Base-by-base conservation (phyloP, 73 alveolate species). In the Breviolum minutum region DNA sequence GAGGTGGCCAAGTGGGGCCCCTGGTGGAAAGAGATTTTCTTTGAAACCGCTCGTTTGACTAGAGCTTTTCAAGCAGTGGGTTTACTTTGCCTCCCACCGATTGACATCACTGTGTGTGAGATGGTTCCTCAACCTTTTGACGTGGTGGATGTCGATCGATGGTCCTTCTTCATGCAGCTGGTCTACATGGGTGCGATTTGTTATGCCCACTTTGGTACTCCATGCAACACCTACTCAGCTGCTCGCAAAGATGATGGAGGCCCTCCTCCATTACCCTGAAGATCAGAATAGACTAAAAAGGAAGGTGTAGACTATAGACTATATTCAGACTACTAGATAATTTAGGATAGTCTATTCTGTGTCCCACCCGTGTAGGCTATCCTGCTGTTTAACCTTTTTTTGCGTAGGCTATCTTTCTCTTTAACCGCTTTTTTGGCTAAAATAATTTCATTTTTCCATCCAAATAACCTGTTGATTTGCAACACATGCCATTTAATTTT, bases 171-270 rank as follows among this genome's bases (percentile, higher is more conserved):
- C 81, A 86, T 86, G 71, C 22, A 9, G 14, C 63, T 7, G 79
- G 63, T 62, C 61, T 62, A 12, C n/a, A 54, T 82, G 70, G 91
- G 91, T 19, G 71, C 91, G 2, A 7, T 77, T 27, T 2, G 5
- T 54, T 82, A 24, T 16, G 73, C 20, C 2, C 91, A 82, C 20
- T 86, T 13, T 62, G 95, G 95, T 16, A 86, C 95, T 9, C 95
- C 95, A 6, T 86, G 95, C 63, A 61, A 62, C n/a, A 61, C 95
- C 2, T 86, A 26, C 64, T 54, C 79, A 14, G 27, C 63, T 1
- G 95, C 95, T 82, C 68, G 91, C 40, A 40, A 60, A 13, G 68
- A 48, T 40, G 91, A 82, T 82, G 91, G 91, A 7, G 95, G 95
- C 16, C 95, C 95, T 5, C 95, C 95, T 6, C 95, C 95, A 7